phyloP scores from a whole-genome alignment of 2,329 filamentous ascomycete species.

The Penicillium freii region DNA sequence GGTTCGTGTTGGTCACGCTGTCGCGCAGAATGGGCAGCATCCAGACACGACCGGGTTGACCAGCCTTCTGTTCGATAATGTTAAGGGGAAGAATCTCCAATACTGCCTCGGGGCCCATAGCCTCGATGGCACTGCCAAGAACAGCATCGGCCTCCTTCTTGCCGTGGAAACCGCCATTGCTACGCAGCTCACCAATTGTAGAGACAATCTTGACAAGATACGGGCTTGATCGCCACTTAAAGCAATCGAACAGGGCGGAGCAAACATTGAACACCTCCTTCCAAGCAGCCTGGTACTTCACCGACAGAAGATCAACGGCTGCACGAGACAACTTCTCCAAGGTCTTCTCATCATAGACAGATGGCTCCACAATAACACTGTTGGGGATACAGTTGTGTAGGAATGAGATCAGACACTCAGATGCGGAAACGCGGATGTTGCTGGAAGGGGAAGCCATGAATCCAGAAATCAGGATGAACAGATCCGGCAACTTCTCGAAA shows the following conservation, averaged over 20 bases:
- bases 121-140: slow-evolving; percentile 79
- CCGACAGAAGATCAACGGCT: slow-evolving; percentile 71
- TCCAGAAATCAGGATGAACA: slow-evolving; percentile 75
- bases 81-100: slow-evolving; percentile 83
- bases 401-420: slow-evolving; percentile 92
- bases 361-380: slow-evolving; percentile 79
- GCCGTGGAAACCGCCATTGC: slow-evolving; percentile 81
- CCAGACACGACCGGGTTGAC: slow-evolving; percentile 86
- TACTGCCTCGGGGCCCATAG: slow-evolving; percentile 85
- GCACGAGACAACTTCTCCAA: slow-evolving; percentile 73
- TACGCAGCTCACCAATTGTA: slow-evolving; percentile 79
- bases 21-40: slow-evolving; percentile 88
- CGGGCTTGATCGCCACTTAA: slow-evolving; percentile 81
- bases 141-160: slow-evolving; percentile 95
- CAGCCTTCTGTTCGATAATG: slow-evolving; percentile 70
- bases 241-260: slow-evolving; percentile 78
- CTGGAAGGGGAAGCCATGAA: slow-evolving; percentile 85
- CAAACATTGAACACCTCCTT: slow-evolving; percentile 90
- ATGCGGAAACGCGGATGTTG: slow-evolving; percentile 91
- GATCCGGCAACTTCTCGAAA: slow-evolving; percentile 80
- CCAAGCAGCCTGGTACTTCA: slow-evolving; percentile 94
- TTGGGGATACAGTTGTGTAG: slow-evolving; percentile 84
- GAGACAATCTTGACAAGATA: slow-evolving; percentile 73
- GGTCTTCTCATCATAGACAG: slow-evolving; percentile 86
- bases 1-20: slow-evolving; percentile 80